These are phyloP conservation scores for Colletotrichum trifolii DNA, from an alignment of 2,329 filamentous ascomycete genomes.

Conservation along the genomic window DNA sequence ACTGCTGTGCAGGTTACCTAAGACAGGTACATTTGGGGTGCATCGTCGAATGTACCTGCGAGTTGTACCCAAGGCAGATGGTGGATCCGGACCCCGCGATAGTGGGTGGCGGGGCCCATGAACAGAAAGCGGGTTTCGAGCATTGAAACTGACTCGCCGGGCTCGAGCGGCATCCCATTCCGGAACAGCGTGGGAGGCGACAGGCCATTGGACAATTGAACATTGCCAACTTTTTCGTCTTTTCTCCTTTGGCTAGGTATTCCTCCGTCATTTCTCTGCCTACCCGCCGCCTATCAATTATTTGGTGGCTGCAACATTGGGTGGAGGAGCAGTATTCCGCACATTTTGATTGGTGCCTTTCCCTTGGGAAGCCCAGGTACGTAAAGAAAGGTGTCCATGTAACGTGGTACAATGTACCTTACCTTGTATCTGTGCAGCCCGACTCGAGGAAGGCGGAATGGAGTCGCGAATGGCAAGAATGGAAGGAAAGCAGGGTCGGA, in stretches of 20 bases:
- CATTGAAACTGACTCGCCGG: slow-evolving; percentile 35
- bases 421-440: too few species aligned
- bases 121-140: slow-evolving; percentile 28
- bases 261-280: not conserved
- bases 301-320: too few species aligned
- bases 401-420: too few species aligned
- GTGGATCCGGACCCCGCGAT: slow-evolving; percentile 35
- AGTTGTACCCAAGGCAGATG: not conserved
- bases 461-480: not conserved
- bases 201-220: slow-evolving; percentile 30
- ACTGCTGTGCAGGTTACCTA: not conserved
- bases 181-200: slow-evolving; percentile 6
- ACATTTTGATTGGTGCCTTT: not conserved
- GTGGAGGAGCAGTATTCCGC: not conserved
- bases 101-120: slow-evolving; percentile 33
- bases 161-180: slow-evolving; percentile 24
- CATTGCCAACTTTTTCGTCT: slow-evolving; percentile 9
- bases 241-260: slow-evolving; percentile 11
- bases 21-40: not conserved
- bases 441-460: too few species aligned
- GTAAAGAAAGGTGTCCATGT: too few species aligned
- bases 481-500: slow-evolving; percentile 26
- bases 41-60: not conserved
- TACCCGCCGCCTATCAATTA: not conserved
- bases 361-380: too few species aligned